Conservation (phyloP, 2,329 filamentous ascomycete genomes). For the Coniochaeta sp. region DNA sequence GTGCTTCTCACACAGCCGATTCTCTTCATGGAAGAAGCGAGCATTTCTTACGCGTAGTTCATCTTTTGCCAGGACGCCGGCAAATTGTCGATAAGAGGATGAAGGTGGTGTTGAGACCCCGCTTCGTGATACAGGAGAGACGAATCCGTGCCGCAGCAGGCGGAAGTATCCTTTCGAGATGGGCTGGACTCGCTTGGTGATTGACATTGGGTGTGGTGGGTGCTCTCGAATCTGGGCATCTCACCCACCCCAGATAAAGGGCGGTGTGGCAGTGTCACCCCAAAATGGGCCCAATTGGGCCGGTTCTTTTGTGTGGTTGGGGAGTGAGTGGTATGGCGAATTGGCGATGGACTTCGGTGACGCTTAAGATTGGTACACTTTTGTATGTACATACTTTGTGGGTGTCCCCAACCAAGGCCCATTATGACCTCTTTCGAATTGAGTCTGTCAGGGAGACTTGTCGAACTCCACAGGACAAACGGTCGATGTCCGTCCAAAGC, state of each 20-base stretch:
- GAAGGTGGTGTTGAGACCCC: not conserved
- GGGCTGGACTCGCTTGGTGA: not conserved
- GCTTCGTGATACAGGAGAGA: not conserved
- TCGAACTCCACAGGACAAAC: no score
- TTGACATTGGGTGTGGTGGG: not conserved
- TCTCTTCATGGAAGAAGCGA: not conserved
- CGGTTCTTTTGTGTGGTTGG: not conserved
- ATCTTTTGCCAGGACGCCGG: not conserved
- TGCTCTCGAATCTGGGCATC: not conserved
- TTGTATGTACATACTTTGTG: no score
- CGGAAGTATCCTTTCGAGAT: not conserved
- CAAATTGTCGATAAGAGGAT: not conserved
- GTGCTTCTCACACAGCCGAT: not conserved
- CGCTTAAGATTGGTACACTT: not conserved
- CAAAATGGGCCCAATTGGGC: not conserved
- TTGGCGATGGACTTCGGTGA: not conserved
- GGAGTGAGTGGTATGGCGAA: not conserved
- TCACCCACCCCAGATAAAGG: not conserved
- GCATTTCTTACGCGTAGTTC: not conserved
- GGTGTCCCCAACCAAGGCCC: no score
- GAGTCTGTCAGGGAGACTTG: no score
- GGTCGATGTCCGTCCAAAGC: no score
- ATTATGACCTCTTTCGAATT: no score
- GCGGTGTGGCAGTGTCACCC: conserved; percentile 1
- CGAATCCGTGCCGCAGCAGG: not conserved